These are phyloP conservation scores for Acer yangbiense DNA, from an alignment of 345 rosid genomes.

Conservation along the genomic window DNA sequence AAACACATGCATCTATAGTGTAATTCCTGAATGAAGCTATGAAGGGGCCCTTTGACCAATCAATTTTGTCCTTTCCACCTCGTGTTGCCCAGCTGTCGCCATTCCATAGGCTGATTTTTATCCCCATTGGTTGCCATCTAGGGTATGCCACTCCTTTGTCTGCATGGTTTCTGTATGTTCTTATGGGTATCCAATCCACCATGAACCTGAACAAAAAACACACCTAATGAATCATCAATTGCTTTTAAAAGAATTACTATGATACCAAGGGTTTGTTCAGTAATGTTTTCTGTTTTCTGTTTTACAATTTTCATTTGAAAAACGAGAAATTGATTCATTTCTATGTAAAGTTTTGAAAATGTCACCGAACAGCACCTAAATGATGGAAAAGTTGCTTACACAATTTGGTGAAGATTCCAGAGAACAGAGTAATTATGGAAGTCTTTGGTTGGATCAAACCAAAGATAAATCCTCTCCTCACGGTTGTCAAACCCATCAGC, in stretches of 20 bases:
- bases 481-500: conserved; percentile 69
- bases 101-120: conserved; percentile 71
- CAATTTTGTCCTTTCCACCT: conserved; percentile 71
- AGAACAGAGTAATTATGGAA: conserved; percentile 77
- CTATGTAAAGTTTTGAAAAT: too few species aligned
- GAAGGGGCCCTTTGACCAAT: conserved; percentile 82
- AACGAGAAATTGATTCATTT: too few species aligned
- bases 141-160: conserved; percentile 78
- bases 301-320: too few species aligned
- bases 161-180: conserved; percentile 73
- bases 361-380: too few species aligned
- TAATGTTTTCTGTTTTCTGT: too few species aligned
- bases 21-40: conserved; percentile 64
- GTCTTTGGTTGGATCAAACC: conserved; percentile 84
- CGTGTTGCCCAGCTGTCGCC: conserved; percentile 92
- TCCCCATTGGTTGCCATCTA: conserved; percentile 71
- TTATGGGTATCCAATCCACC: conserved; percentile 75
- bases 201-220: conserved; percentile 50
- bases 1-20: conserved; percentile 71
- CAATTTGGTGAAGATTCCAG: conserved; percentile 87
- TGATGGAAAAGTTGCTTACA: conserved; percentile 45
- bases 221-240: neutral
- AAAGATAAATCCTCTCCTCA: conserved; percentile 77
- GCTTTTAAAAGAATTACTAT: too few species aligned
- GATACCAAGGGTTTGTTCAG: too few species aligned